phyloP scores from a whole-genome alignment of 2,329 filamentous ascomycete genomes.

The Ophiobolus disseminans region DNA sequence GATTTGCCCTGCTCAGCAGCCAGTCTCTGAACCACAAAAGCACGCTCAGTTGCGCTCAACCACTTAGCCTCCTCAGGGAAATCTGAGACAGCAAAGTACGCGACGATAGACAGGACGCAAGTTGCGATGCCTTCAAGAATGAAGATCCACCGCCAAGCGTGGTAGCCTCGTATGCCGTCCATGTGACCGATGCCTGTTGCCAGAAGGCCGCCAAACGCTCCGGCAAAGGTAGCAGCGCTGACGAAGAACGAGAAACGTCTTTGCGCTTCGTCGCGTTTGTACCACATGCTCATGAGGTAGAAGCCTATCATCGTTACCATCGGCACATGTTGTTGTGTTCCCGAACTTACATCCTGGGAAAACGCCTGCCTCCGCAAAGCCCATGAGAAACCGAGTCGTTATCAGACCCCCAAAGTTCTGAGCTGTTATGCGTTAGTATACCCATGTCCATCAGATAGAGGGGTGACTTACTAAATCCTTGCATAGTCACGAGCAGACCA shows the following conservation, averaged over 20 bases:
- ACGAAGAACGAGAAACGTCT: slow-evolving; percentile 48
- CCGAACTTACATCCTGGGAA: slow-evolving; percentile 68
- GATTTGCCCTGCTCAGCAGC: too few relatives aligned
- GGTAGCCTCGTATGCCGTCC: slow-evolving; percentile 30
- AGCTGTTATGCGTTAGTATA: too few relatives aligned
- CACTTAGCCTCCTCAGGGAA: too few relatives aligned
- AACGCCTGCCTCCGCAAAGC: slow-evolving; percentile 60
- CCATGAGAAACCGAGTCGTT: slow-evolving; percentile 54
- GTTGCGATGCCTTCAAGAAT: slow-evolving; percentile 1
- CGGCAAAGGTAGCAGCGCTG: slow-evolving; percentile 40
- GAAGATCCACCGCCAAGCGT: slow-evolving; percentile 5
- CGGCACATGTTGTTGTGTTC: background rate
- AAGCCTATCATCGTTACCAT: too few relatives aligned
- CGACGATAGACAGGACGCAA: too few relatives aligned
- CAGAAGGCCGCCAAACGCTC: slow-evolving; percentile 46
- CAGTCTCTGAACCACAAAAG: too few relatives aligned
- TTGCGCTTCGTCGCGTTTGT: slow-evolving; percentile 44
- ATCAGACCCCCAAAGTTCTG: slow-evolving; percentile 56
- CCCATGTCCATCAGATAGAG: too few relatives aligned
- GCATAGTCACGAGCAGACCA: slow-evolving; percentile 51
- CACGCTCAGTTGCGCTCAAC: too few relatives aligned
- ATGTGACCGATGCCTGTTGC: slow-evolving; percentile 44
- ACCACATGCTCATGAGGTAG: slow-evolving; percentile 47
- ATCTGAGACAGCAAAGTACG: too few relatives aligned
- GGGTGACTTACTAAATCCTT: too few relatives aligned